Conservation (phyloP, 2,329 filamentous ascomycete genomes). For the Juglanconis juglandina region DNA sequence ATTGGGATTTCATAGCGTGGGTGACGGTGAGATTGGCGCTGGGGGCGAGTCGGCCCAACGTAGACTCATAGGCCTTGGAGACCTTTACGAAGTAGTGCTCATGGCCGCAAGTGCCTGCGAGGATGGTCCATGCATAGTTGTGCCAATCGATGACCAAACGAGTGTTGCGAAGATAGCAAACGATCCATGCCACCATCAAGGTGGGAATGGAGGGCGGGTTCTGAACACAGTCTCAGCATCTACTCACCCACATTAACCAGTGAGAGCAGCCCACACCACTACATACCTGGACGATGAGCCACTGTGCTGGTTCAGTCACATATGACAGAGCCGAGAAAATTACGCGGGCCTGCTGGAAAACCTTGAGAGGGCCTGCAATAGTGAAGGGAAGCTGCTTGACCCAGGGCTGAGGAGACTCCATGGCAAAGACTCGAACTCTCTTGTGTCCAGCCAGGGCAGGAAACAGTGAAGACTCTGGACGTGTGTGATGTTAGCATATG, state of each 20-base stretch:
- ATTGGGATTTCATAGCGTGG: slow-evolving; percentile 75
- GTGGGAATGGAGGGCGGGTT: slow-evolving; percentile 96
- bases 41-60: slow-evolving; percentile 64
- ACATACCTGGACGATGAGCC: slow-evolving; percentile 76
- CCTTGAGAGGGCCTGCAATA: slow-evolving; percentile 76
- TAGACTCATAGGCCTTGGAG: slow-evolving; percentile 73
- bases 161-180: slow-evolving; percentile 75
- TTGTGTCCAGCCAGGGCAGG: slow-evolving; percentile 70
- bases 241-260: slow-evolving; percentile 13
- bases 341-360: slow-evolving; percentile 73
- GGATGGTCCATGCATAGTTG: slow-evolving; percentile 95
- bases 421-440: slow-evolving; percentile 66
- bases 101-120: slow-evolving; percentile 58
- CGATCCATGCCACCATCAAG: slow-evolving; percentile 68
- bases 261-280: not conserved
- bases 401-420: slow-evolving; percentile 63
- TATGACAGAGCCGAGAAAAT: slow-evolving; percentile 74
- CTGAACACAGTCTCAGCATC: slow-evolving; percentile 37
- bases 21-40: slow-evolving; percentile 83
- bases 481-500: slow-evolving; percentile 9
- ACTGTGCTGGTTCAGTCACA: slow-evolving; percentile 67
- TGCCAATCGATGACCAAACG: slow-evolving; percentile 94
- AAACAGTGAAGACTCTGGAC: slow-evolving; percentile 60
- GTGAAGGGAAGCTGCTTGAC: slow-evolving; percentile 74
- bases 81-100: slow-evolving; percentile 72